Percentiles rank a stretch among this genome's conserved stretches.
phyloP scores from a whole-genome alignment of 2,329 filamentous ascomycete genomes.

The Verticillium tricorpus region DNA sequence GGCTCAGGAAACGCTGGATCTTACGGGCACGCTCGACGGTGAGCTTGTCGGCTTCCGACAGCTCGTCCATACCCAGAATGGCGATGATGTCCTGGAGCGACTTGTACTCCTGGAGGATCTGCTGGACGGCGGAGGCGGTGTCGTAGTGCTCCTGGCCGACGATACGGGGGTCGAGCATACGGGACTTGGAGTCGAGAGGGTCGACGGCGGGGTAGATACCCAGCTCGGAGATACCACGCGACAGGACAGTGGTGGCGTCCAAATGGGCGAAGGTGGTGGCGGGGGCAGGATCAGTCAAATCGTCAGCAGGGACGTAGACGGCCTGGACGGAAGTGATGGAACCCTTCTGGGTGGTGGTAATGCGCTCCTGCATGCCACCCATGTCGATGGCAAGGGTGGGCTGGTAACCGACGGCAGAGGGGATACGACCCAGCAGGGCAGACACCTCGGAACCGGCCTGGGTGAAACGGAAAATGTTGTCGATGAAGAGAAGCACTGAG shows the following conservation, averaged over 20 bases:
- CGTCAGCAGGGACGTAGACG: constrained; percentile 99
- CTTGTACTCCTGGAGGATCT: constrained; percentile 99
- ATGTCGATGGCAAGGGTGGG: constrained; percentile 97
- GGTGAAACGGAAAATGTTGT: constrained; percentile 99
- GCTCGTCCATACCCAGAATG: constrained; percentile 99
- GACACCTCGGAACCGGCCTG: constrained; percentile 99
- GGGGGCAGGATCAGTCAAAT: constrained; percentile 99
- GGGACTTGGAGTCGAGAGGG: constrained; percentile 98
- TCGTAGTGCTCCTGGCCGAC: constrained; percentile 98
- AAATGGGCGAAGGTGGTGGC: constrained; percentile 99
- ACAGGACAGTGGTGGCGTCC: constrained; percentile 99
- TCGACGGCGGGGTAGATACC: constrained; percentile 99
- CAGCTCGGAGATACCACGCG: constrained; percentile 99
- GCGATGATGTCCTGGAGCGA: constrained; percentile 99
- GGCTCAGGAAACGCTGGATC: constrained; percentile 99
- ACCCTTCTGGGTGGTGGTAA: constrained; percentile 98
- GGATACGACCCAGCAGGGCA: constrained; percentile 97
- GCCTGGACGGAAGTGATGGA: constrained; percentile 99
- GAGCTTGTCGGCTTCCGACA: constrained; percentile 98
- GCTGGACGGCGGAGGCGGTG: constrained; percentile 90
- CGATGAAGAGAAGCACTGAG: constrained; percentile 94
- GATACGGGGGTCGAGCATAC: constrained; percentile 98
- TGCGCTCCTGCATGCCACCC: constrained; percentile 99
- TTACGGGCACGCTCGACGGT: constrained; percentile 99
- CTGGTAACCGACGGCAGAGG: constrained; percentile 99